Conservation (phyloP, 345 rosid genomes). For the Turnera subulata region DNA sequence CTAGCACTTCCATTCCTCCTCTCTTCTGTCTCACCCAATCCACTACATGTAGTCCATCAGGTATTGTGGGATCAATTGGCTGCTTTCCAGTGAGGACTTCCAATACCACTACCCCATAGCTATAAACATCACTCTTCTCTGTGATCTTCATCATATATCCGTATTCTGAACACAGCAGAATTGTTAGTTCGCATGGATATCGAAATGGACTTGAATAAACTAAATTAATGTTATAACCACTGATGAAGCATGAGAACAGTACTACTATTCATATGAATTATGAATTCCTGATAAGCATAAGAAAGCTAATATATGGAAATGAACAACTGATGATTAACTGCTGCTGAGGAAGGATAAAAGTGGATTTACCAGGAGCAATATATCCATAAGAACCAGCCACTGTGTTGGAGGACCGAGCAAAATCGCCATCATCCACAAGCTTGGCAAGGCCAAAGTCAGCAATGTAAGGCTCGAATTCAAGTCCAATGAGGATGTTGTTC, state of each 20-base stretch:
- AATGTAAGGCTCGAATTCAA: slow-evolving; percentile 87
- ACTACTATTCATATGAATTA: too few relatives aligned
- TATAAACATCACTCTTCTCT: slow-evolving; percentile 91
- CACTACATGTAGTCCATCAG: slow-evolving; percentile 74
- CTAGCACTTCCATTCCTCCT: slow-evolving; percentile 66
- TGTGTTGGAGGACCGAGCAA: slow-evolving; percentile 74
- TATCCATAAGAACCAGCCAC: slow-evolving; percentile 96
- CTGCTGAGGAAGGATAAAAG: neutral
- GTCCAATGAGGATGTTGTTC: slow-evolving; percentile 84
- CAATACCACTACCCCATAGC: slow-evolving; percentile 82
- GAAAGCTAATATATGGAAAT: neutral
- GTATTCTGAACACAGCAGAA: slow-evolving; percentile 50
- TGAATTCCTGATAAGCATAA: neutral
- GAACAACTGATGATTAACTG: neutral
- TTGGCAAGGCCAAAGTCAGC: slow-evolving; percentile 97
- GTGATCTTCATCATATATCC: slow-evolving; percentile 96
- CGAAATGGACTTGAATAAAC: too few relatives aligned
- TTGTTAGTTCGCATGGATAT: too few relatives aligned
- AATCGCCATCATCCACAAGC: slow-evolving; percentile 86
- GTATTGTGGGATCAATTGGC: slow-evolving; percentile 88
- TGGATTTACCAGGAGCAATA: slow-evolving; percentile 92
- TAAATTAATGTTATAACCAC: too few relatives aligned
- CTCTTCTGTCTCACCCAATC: slow-evolving; percentile 81
- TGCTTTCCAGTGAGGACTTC: slow-evolving; percentile 92
- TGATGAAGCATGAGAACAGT: too few relatives aligned